These are phyloP conservation scores for Albugo laibachii DNA, from an alignment of 352 stramenopile species.

Conservation along the genomic window DNA sequence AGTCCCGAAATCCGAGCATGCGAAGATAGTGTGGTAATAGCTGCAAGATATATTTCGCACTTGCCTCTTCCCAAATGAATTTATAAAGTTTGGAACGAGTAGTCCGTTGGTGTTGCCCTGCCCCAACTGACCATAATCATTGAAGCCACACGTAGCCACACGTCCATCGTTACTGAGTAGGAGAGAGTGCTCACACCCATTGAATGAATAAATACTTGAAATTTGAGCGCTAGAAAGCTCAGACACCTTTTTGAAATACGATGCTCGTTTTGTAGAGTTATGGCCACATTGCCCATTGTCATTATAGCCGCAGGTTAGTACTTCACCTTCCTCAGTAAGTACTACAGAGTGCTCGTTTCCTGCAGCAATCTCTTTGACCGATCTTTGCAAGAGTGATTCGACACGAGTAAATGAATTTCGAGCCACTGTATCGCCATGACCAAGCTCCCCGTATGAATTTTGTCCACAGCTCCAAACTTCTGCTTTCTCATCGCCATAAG, in stretches of 20 bases:
- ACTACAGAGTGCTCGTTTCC: conserved; percentile 87
- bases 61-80: conserved; percentile 34
- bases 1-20: conserved; percentile 21
- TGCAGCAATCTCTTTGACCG: conserved; percentile 63
- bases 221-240: conserved; percentile 30
- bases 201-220: conserved; percentile 80
- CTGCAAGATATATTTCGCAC: conserved; percentile 80
- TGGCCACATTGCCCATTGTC: conserved; percentile 88
- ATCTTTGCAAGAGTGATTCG: conserved; percentile 47
- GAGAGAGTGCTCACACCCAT: conserved; percentile 86
- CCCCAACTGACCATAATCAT: conserved; percentile 84
- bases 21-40: conserved; percentile 84
- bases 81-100: conserved; percentile 56
- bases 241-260: conserved; percentile 35
- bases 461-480: conserved; percentile 89
- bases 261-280: conserved; percentile 39
- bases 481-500: conserved; percentile 23
- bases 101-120: conserved; percentile 79
- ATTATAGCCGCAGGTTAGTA: conserved; percentile 85
- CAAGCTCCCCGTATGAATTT: conserved; percentile 87
- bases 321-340: conserved; percentile 42
- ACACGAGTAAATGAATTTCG: conserved; percentile 71
- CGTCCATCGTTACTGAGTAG: conserved; percentile 57
- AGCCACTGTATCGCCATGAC: conserved; percentile 72
- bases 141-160: conserved; percentile 80